Base-by-base conservation (phyloP, 805 yeast genomes). In the Yamadazyma tumulicola region DNA sequence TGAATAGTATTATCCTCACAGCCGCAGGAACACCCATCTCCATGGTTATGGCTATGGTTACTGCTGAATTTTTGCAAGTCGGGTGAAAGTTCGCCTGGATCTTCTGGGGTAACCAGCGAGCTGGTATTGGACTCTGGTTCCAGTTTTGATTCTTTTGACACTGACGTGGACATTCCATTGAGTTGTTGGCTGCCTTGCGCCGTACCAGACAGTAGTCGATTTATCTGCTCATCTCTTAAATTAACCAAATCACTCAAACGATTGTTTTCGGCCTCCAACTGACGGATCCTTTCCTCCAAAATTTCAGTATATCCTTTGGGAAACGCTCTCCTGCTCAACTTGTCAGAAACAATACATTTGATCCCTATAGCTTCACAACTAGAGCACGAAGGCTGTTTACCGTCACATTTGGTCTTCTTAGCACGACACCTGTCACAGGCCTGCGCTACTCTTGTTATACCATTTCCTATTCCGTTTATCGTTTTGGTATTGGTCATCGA, bases 251-350 rank as follows among this genome's bases (percentile, higher is more conserved):
- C 83, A 21, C 74, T 67, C 18, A 88, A 58, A 49, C 83, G 73
- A 43, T 77, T 75, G 54, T 85, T 86, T 49, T 87, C 95, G 3
- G 81, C 75, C 55, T 87, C 95, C 15, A 89, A 67, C 51, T 83
- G 93, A 32, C 96, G 67, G n/a, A 88, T 80, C 32, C 95, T 67
- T 51, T 86, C 94, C 54, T 88, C 97, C 35, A 88, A 57, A 2
- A 88, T 80, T 59, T 88, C 96, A 0, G 96, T 88, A 50, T 88
- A 88, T 0, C 96, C 96, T 53, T 94, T 72, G 0, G 96, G 96
- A 50, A 81, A 88, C 0, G 95, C 91, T 43, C 89, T 68, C 38
- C 96, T 71, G 1, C 89, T 75, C n/a, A 88, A 66, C 47, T 82
- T 81, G 53, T 88, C 96, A 12, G 89, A 79, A n/a, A 86, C 83